Percentiles rank a stretch among this genome's conserved stretches.
Conservation (phyloP, 495 filamentous ascomycete species). For the Xylaria acuta region DNA sequence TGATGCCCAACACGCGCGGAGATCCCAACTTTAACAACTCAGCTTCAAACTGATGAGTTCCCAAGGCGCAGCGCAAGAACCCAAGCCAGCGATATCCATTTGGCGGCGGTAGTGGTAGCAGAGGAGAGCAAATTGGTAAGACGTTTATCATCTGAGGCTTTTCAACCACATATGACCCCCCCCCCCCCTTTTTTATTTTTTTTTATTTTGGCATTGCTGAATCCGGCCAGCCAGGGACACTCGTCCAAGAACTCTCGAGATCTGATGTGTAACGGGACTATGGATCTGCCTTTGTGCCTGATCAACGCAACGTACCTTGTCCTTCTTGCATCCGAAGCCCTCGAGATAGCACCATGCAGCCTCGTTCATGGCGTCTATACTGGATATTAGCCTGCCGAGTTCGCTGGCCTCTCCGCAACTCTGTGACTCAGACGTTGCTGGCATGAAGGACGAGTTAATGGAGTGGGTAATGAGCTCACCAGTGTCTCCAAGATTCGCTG, state of each 20-base stretch:
- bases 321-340: conserved; percentile 93
- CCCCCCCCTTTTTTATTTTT: conserved; percentile 22
- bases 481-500: conserved; percentile 92
- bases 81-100: conserved; percentile 2
- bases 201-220: conserved; percentile 23
- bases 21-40: conserved; percentile 23
- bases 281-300: conserved; percentile 34
- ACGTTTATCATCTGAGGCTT: conserved; percentile 39
- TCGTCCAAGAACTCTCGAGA: conserved; percentile 21
- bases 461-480: conserved; percentile 47
- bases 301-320: conserved; percentile 81
- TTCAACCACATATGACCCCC: conserved; percentile 32
- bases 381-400: conserved; percentile 32
- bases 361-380: conserved; percentile 92
- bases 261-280: conserved; percentile 36
- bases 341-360: conserved; percentile 95
- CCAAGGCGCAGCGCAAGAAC: conserved; percentile 27
- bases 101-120: conserved; percentile 12
- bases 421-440: conserved; percentile 28
- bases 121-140: background rate
- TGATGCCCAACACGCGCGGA: conserved; percentile 28
- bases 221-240: conserved; percentile 19
- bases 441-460: conserved; percentile 25
- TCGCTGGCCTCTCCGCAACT: conserved; percentile 25
- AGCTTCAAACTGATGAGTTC: conserved; percentile 35